phyloP scores from a whole-genome alignment of 2,329 filamentous ascomycete genomes.

The Nemania sp. region DNA sequence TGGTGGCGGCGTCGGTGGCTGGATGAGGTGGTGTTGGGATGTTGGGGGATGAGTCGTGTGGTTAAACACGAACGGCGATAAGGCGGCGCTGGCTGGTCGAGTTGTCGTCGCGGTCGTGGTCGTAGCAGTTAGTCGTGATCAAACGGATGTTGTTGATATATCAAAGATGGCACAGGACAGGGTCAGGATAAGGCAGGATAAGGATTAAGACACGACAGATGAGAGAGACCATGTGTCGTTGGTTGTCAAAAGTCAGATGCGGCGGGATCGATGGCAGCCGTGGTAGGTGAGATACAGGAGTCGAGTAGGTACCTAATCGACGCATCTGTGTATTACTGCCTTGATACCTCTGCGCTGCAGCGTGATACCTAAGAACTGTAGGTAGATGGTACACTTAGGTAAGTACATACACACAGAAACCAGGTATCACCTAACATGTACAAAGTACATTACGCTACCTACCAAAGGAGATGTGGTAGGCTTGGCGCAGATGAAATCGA shows the following conservation, averaged over 20 bases:
- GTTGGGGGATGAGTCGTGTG: too few species aligned
- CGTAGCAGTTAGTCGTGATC: neutral
- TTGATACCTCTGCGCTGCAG: too few species aligned
- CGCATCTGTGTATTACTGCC: too few species aligned
- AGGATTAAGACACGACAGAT: neutral
- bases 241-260: conserved; percentile 34
- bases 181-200: conserved; percentile 10
- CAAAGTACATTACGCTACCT: too few species aligned
- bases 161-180: neutral
- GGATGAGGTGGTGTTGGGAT: neutral
- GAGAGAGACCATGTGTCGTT: conserved; percentile 19
- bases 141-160: neutral
- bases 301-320: neutral
- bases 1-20: conserved; percentile 11
- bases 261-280: conserved; percentile 30
- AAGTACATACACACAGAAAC: too few species aligned
- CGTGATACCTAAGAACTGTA: too few species aligned
- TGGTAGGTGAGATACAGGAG: conserved; percentile 10
- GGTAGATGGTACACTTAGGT: too few species aligned
- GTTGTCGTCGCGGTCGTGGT: conserved; percentile 7
- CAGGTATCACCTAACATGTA: too few species aligned
- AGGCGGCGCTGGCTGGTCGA: conserved; percentile 11
- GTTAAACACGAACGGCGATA: conserved; percentile 12
- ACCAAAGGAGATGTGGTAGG: neutral
- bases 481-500: neutral